Evolutionary conservation across 2,329 filamentous ascomycete genomes (phyloP).

Genomic region (Bipolaris bicolor): DNA sequence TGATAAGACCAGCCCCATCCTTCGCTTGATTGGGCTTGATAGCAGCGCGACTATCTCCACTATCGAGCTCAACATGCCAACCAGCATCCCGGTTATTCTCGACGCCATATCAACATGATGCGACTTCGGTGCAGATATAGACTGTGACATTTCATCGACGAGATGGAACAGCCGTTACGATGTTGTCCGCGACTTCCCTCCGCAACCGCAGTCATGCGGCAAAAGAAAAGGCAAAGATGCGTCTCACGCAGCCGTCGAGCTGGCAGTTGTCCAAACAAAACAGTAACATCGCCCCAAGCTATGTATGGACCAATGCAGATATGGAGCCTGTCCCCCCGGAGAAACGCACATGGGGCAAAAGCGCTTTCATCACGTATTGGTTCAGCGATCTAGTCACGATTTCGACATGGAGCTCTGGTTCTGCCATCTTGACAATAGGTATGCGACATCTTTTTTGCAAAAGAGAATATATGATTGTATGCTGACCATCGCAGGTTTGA

Average conservation of each 20-base stretch:
- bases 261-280: constrained; percentile 28
- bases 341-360: constrained; percentile 53
- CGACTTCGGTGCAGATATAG: not conserved
- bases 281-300: constrained; percentile 20
- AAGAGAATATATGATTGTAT: not conserved
- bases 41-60: no score
- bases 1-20: no score
- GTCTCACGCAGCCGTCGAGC: constrained; percentile 13
- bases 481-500: constrained; percentile 35
- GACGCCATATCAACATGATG: not conserved
- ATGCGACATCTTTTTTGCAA: constrained; percentile 42
- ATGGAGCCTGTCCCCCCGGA: constrained; percentile 55
- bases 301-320: constrained; percentile 53
- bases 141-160: not conserved
- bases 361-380: constrained; percentile 55
- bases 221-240: constrained; percentile 7
- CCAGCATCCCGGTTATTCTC: not conserved
- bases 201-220: constrained; percentile 7
- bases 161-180: no score
- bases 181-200: not conserved
- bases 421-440: constrained; percentile 55
- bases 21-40: no score
- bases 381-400: constrained; percentile 48
- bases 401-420: constrained; percentile 51
- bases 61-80: not conserved